Base-by-base conservation (phyloP, 2,329 filamentous ascomycete species). In the Ophiostoma ulmi region DNA sequence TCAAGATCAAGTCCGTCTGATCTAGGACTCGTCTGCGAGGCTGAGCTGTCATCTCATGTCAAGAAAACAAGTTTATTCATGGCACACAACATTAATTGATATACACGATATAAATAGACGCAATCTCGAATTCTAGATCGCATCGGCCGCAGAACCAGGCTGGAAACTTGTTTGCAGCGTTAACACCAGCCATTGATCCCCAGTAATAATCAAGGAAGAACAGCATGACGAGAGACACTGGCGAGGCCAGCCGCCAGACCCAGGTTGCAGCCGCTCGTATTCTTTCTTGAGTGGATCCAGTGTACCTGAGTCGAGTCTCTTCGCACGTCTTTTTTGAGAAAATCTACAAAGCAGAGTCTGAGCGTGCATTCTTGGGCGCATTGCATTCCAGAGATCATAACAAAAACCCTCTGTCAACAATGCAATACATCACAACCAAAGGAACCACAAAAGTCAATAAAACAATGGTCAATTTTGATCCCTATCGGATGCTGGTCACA, bases 401-500 rank as follows among this genome's bases (percentile, higher is more conserved):
- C 44, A 48, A 20, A 7, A 8, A 48, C 3, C 11, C 44, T 8
- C 44, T 20, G 20, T 48, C 44, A 48, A 48, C 44, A 48, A 31
- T 31, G 4, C 44, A 48, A n/a, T 20, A 48, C 3, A 48, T 39
- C 38, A 39, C 38, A 31, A 31, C 3, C 31, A 31, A 31, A 48
- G 20, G 44, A 48, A 48, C 44, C 7, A 6, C 6, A 48, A 48
- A 39, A 39, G 38, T 39, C 38, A 39, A 39, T 31, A 39, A 39
- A 13, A 13, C 38, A 39, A 10, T 39, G 38, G 38, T 39, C 38
- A 39, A 65, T 38, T 65, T 65, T 22, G 20, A 35, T 65, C 61
- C 61, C 61, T 65, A 65, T 65, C 61, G 17, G 35, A 65, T 65
- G 58, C 20, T 64, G 36, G 61, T 64, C 61, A 65, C 61, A 65